Percentiles rank a stretch among this genome's conserved stretches.
Evolutionary conservation across 2,329 filamentous ascomycete genomes (phyloP).

Genomic region (Blastomyces emzantsi): DNA sequence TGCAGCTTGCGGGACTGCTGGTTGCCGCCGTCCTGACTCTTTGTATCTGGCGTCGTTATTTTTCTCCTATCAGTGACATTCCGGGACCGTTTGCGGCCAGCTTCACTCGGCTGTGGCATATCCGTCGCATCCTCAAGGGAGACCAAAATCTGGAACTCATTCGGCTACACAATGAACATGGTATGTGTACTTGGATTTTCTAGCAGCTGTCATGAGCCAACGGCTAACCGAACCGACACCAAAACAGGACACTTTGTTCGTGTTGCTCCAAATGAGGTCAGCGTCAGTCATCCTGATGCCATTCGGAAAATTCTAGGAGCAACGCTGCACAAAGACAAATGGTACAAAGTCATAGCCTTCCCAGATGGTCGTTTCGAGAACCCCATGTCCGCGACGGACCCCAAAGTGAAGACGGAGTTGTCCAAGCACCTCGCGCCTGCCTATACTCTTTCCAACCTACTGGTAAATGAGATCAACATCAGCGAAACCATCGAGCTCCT

Average conservation of each 20-base stretch:
- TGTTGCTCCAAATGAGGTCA: constrained; percentile 38
- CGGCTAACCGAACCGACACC: neutral
- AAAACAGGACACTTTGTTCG: constrained; percentile 35
- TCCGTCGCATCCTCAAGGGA: constrained; percentile 31
- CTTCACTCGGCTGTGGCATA: constrained; percentile 35
- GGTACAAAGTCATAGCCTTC: constrained; percentile 31
- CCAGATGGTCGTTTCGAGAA: constrained; percentile 36
- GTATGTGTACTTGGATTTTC: constrained; percentile 18
- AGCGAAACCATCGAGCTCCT: constrained; percentile 26
- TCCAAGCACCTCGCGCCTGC: constrained; percentile 25
- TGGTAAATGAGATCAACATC: constrained; percentile 23
- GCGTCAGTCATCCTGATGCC: constrained; percentile 36
- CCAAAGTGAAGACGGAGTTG: constrained; percentile 28
- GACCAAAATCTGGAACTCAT: constrained; percentile 33
- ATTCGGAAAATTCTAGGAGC: constrained; percentile 30
- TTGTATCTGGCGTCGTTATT: constrained; percentile 36
- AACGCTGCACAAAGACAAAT: constrained; percentile 28
- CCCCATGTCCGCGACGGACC: constrained; percentile 33
- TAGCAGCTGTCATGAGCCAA: neutral
- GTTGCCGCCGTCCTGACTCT: neutral
- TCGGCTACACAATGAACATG: constrained; percentile 33
- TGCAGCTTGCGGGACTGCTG: constrained; percentile 1
- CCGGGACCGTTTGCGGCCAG: constrained; percentile 37
- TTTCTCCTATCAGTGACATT: constrained; percentile 33
- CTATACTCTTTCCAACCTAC: constrained; percentile 27